These are phyloP conservation scores for Flaveria robusta DNA, from an alignment of 129 eudicot species.

Conservation along the genomic window DNA sequence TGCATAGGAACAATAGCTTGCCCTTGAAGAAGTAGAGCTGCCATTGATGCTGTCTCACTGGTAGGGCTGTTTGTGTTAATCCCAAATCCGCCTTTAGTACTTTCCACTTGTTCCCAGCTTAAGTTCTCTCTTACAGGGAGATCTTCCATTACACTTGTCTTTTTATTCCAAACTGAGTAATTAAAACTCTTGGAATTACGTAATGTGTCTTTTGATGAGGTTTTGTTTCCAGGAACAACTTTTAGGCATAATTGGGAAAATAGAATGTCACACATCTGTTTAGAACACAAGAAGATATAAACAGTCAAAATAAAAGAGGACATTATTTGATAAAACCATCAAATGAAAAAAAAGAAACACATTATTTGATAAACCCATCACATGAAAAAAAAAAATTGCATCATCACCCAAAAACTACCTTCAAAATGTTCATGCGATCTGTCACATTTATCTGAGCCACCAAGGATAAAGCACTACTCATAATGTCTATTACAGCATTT, in stretches of 20 bases:
- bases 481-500: constrained; percentile 85
- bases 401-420: constrained; percentile 50
- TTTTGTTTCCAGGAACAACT: constrained; percentile 60
- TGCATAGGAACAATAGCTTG: constrained; percentile 96
- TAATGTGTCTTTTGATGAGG: constrained; percentile 52
- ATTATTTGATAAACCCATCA: not conserved
- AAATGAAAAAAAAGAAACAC: not conserved
- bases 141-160: constrained; percentile 48
- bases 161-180: constrained; percentile 46
- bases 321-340: not conserved
- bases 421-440: constrained; percentile 89
- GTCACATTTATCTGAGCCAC: constrained; percentile 92
- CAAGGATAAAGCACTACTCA: constrained; percentile 89
- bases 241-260: constrained; percentile 94
- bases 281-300: constrained; percentile 8
- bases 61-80: constrained; percentile 39
- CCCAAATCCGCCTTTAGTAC: constrained; percentile 45
- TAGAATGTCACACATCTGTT: constrained; percentile 94
- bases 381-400: not conserved
- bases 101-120: constrained; percentile 49
- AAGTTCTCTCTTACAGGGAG: constrained; percentile 44
- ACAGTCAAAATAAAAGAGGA: constrained; percentile 15
- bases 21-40: constrained; percentile 90
- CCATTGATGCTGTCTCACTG: constrained; percentile 90
- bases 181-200: constrained; percentile 50